Evolutionary conservation across 2,329 filamentous ascomycete species (phyloP).

Genomic region (Geosmithia morbida): DNA sequence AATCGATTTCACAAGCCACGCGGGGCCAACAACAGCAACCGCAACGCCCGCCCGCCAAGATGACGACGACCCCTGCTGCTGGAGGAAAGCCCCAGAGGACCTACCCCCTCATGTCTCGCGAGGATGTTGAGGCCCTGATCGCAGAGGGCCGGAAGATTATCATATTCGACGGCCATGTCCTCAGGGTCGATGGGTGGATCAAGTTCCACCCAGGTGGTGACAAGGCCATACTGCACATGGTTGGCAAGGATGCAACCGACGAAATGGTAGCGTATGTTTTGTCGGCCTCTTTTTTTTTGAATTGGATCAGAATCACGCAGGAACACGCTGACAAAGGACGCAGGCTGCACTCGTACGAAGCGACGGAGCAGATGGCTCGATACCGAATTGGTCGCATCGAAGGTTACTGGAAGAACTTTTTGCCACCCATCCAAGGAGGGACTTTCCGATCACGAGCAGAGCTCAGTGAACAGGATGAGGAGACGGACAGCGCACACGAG

Average conservation of each 20-base stretch:
- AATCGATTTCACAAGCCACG: not conserved
- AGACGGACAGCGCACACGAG: slow-evolving; percentile 9
- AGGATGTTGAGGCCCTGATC: slow-evolving; percentile 55
- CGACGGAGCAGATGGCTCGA: slow-evolving; percentile 33
- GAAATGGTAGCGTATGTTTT: slow-evolving; percentile 58
- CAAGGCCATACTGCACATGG: slow-evolving; percentile 71
- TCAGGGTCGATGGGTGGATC: slow-evolving; percentile 82
- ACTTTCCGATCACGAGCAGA: slow-evolving; percentile 42
- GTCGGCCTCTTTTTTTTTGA: not conserved
- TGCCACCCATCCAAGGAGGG: slow-evolving; percentile 85
- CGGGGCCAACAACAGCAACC: not conserved
- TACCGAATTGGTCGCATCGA: slow-evolving; percentile 77
- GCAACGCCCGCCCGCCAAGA: not conserved
- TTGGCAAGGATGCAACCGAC: slow-evolving; percentile 20
- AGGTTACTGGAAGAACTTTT: slow-evolving; percentile 73
- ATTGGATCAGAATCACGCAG: too few species aligned
- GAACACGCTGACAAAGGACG: not conserved
- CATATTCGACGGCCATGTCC: slow-evolving; percentile 65
- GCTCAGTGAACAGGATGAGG: slow-evolving; percentile 10
- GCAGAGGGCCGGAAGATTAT: slow-evolving; percentile 67
- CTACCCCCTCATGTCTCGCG: slow-evolving; percentile 22
- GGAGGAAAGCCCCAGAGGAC: slow-evolving; percentile 2
- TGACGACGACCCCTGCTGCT: not conserved
- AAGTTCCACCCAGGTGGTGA: slow-evolving; percentile 85
- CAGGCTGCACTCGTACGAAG: slow-evolving; percentile 71